Conservation (phyloP, 2,329 filamentous ascomycete species). For the Ceratocystis destructans region DNA sequence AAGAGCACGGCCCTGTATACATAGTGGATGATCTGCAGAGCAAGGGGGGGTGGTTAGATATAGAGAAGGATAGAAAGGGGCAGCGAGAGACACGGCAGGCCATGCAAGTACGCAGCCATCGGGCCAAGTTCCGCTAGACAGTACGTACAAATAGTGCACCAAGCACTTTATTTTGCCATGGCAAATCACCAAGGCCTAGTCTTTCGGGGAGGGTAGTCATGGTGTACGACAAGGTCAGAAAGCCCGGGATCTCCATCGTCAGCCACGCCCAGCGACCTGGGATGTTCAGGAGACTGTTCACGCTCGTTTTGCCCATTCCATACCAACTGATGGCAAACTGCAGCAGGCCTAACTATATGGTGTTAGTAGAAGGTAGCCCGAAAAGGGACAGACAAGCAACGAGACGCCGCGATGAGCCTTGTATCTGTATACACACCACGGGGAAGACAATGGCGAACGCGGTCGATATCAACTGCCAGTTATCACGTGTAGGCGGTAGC, state of each 20-base stretch:
- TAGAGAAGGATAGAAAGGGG: not conserved
- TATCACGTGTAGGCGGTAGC: constrained; percentile 44
- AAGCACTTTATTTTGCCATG: constrained; percentile 67
- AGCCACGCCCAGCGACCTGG: constrained; percentile 80
- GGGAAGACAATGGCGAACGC: constrained; percentile 42
- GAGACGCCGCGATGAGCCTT: not conserved
- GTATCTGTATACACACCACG: constrained; percentile 30
- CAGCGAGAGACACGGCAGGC: not conserved
- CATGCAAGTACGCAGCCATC: too few relatives aligned
- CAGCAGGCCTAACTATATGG: constrained; percentile 47
- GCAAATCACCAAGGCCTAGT: constrained; percentile 45
- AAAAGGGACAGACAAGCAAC: constrained; percentile 11
- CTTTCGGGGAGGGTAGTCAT: constrained; percentile 53
- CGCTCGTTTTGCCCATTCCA: constrained; percentile 84
- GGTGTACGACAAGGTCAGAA: constrained; percentile 64
- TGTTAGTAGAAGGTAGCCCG: constrained; percentile 12
- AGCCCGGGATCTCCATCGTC: constrained; percentile 72
- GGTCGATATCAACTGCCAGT: constrained; percentile 41
- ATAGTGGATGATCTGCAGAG: constrained; percentile 62
- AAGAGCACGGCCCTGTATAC: constrained; percentile 73
- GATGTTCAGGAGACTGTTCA: constrained; percentile 62
- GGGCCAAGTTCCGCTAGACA: not conserved
- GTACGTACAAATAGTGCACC: constrained; percentile 48
- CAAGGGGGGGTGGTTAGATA: not conserved
- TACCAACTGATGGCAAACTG: constrained; percentile 76